Evolutionary conservation across 2,329 filamentous ascomycete genomes (phyloP), one percentile per base, ranked within the genome.

Genomic region (Pezicula neosporulosa): DNA sequence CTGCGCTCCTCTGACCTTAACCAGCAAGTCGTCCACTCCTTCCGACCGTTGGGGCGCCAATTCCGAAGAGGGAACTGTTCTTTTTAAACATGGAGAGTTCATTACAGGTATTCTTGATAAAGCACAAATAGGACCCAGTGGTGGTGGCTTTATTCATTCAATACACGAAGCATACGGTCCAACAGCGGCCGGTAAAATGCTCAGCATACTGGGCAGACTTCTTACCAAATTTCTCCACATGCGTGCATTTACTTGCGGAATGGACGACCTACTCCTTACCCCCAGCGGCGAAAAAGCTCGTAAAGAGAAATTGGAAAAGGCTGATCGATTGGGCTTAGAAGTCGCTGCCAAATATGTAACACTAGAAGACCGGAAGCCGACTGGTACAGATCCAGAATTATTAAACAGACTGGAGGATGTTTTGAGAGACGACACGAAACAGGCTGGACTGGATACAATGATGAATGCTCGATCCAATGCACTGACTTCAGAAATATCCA

Each of bases 191-290:
- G 93, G 94, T 33, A 90, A 90, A 65, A 76, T 96, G 9, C 81
- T 99, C 49, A 95, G 91, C 75, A 87, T 93, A 60, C 78, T 99
- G 50, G 94, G 94, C 49, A 85, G 94, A 51, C 77, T 99, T 24
- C 73, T 99, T 56, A 99, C 94, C 0, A 87, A 92, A 63, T 87
- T 92, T 58, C 78, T 97, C 54, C 89, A 94, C 65, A 96, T 97
- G 85, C 82, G 92, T 47, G 94, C 93, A 2, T 97, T 97, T 68
- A 94, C 90, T 58, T 99, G 94, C 69, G 95, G 95, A 67, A 96
- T 99, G 71, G 93, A 99, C 63, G 95, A 99, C 76, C 77, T 99
- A 52, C 83, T 88, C 52, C 81, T 99, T 47, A 97, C 93, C 0
- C 76, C 81, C 1, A 76, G 88, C 56, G 93, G 94, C 48, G 91